A percentile compares a stretch with the other conserved stretches of the same genome.
These are phyloP conservation scores for Arctium lappa DNA, from an alignment of 129 eudicot genomes.

Conservation along the genomic window DNA sequence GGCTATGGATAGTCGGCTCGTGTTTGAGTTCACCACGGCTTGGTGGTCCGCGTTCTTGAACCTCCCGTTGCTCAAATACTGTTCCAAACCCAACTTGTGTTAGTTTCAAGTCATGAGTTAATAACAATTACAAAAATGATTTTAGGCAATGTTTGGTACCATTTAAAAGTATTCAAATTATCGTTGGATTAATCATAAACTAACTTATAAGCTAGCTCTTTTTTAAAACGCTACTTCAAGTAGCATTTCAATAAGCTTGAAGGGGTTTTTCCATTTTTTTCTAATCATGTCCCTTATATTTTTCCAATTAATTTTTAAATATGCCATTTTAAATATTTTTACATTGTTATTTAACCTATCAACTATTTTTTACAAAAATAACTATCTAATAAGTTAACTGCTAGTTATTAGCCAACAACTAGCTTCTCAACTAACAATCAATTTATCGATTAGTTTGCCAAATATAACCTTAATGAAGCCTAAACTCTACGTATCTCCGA, in stretches of 20 bases:
- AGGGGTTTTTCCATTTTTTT: neutral
- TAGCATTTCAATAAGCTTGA: no score
- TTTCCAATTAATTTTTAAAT: neutral
- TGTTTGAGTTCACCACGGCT: constrained; percentile 86
- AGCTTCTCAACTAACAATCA: neutral
- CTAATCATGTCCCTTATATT: neutral
- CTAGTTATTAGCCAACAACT: neutral
- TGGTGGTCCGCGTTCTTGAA: constrained; percentile 98
- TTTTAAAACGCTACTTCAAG: neutral
- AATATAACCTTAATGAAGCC: neutral
- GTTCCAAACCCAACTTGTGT: neutral
- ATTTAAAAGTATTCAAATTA: neutral
- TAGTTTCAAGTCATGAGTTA: neutral
- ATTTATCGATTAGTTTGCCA: neutral
- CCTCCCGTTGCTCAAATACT: constrained; percentile 90
- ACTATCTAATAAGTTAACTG: neutral
- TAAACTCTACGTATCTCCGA: neutral
- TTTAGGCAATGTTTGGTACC: neutral
- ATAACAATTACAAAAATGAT: neutral
- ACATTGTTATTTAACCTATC: neutral
- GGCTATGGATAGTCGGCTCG: constrained; percentile 72
- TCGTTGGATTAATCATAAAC: neutral
- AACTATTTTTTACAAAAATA: neutral
- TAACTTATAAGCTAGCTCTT: neutral
- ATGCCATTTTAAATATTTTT: no score